Evolutionary conservation across 1,284 basidiomycete genomes (phyloP), one percentile per base, ranked within the genome.

Genomic region (Ceratobasidium sp.): DNA sequence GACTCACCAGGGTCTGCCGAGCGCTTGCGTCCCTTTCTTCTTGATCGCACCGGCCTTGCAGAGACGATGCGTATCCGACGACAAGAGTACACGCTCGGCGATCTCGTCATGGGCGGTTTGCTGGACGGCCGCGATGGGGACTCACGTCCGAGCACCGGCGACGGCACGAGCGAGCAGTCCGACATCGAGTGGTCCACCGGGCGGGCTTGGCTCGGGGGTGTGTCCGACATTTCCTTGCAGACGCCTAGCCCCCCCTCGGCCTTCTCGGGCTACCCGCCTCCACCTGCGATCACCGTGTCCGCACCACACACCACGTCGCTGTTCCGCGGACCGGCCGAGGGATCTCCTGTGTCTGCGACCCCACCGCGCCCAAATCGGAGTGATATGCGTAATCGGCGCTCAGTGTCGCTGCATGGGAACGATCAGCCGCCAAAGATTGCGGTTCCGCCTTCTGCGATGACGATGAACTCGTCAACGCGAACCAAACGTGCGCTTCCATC

Each of bases 41-140:
- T 74, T 30, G 60, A 60, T 33, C 59, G 71, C 27, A 33, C 71
- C 4, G 71, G 71, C 14, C 54, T 74, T 12, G 64, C 71, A 2
- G 71, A 74, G 59, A 74, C 71, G 3, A 74, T 74, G 71, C 71
- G 71, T 27, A 64, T 74, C 41, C n/a, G 59, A 18, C 59, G 71
- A 44, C 71, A 74, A 41, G 71, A 74, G 46, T 74, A 74, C 35
- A 74, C 59, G 12, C 57, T 74, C 18, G 71, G 71, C 46, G 59
- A 74, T 30, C 71, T 74, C 18, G 71, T 74, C 30, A 33, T 74
- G 1, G 46, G 71, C n/a, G 59, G 71, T 33, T 44, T 64, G 18
- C 71, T 74, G 5, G 71, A 74, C 33, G 44, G 50, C 41, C 71
- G 71, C 10, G 71, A 74, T 12, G 23, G 41, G 5, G 60, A 74